Evolutionary conservation across 257 asterid species (phyloP), one percentile per base, ranked within the genome.

Genomic region (Capsicum pubescens): DNA sequence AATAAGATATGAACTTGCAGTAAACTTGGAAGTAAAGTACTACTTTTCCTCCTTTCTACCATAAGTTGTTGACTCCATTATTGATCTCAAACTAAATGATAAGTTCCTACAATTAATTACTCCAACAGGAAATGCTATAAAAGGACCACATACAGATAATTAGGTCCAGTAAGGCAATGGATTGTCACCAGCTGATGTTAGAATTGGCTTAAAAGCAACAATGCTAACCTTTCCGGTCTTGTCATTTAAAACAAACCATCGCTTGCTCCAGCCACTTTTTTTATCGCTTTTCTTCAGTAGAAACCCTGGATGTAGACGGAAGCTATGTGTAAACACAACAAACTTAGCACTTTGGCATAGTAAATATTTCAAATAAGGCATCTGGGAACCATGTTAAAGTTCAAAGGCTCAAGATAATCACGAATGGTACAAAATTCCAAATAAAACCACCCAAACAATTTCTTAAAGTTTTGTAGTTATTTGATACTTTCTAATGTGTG

Each of bases 201-300:
- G 7, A 60, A 68, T 71, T 71, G 63, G 48, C 69, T 82, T 81
- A 44, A 59, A 67, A 82, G n/a, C 57, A 68, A n/a, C 55, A 46
- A 74, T 7, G 79, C 91, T 90, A 84, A 96, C 99, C 94, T 94
- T 94, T 88, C 99, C 98, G 36, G 98, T 94, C 91, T 96, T 96
- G 77, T 92, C 98, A 87, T 96, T 96, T 79, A 96, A 90, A 79
- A 96, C 99, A 88, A 96, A 96, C 99, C 99, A 96, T 91, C 98
- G 86, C 89, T 88, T 90, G 81, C 94, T 94, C 99, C 99, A 96
- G 13, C 97, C 97, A 86, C 88, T 92, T 67, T 90, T 90, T 90
- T 96, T 93, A 71, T 91, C 93, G 82, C 98, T 96, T 91, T 87
- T 96, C 95, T 96, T 96, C 88, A 92, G 84, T 81, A 96, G 83